Conservation (phyloP, 2,329 filamentous ascomycete species). For the Paramyrothecium roridum region DNA sequence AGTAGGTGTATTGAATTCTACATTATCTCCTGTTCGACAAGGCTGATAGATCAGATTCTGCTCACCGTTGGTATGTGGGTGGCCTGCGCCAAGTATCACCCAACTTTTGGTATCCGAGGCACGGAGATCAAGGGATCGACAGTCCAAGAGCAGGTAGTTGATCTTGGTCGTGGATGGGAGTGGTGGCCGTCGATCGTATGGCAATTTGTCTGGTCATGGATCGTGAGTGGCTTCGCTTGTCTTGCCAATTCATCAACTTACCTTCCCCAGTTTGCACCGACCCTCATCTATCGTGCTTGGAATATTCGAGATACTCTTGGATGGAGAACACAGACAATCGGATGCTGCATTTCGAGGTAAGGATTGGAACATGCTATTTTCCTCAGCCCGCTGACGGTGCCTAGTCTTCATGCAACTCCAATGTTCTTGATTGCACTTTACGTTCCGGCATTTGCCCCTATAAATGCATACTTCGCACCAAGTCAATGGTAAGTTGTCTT, state of each 20-base stretch:
- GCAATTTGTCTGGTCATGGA: constrained; percentile 60
- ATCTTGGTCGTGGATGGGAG: constrained; percentile 55
- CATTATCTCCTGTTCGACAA: not conserved
- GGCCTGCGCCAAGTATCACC: constrained; percentile 61
- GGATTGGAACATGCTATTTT: constrained; percentile 2
- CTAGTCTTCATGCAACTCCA: constrained; percentile 58
- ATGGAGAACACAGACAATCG: constrained; percentile 61
- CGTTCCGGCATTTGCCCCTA: constrained; percentile 40
- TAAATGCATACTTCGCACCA: constrained; percentile 53
- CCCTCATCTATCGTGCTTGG: constrained; percentile 57
- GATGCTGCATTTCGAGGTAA: constrained; percentile 40
- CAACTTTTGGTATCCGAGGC: constrained; percentile 55
- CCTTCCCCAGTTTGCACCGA: constrained; percentile 37
- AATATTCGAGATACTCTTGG: constrained; percentile 61
- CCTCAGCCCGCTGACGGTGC: constrained; percentile 1
- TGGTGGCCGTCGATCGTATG: constrained; percentile 60
- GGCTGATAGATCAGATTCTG: constrained; percentile 39
- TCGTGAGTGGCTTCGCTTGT: constrained; percentile 30
- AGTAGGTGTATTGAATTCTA: constrained; percentile 30
- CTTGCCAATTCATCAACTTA: not conserved
- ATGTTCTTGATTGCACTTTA: constrained; percentile 61
- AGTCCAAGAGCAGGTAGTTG: constrained; percentile 34
- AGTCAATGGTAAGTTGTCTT: constrained; percentile 55
- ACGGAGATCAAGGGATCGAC: constrained; percentile 34
- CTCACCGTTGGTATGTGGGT: constrained; percentile 57